phyloP scores from a whole-genome alignment of 2,329 filamentous ascomycete genomes.

The Fusarium compactum region DNA sequence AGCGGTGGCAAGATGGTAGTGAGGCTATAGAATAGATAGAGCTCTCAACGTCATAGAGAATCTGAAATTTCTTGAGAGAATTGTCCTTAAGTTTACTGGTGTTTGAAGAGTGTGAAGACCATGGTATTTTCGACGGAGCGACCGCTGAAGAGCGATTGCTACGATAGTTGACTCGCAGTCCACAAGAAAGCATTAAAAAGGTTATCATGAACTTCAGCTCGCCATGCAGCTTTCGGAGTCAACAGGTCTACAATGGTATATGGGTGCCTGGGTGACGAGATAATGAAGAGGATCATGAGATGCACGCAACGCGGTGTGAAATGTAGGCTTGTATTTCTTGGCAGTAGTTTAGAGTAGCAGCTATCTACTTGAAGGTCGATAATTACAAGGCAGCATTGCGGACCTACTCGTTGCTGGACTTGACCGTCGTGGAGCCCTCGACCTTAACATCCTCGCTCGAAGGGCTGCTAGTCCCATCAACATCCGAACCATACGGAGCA shows the following conservation, averaged over 20 bases:
- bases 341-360: background rate
- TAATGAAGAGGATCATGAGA: too few species aligned
- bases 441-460: background rate
- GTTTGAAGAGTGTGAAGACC: background rate
- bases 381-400: background rate
- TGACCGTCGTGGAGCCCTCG: background rate
- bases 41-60: too few species aligned
- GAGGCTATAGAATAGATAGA: background rate
- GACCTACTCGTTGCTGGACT: background rate
- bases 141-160: background rate
- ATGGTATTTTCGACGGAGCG: background rate
- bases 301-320: background rate
- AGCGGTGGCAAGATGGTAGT: constrained; percentile 75
- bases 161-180: background rate
- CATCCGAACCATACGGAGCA: background rate
- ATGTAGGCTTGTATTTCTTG: background rate
- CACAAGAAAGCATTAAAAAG: background rate
- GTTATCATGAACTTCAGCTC: background rate
- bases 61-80: background rate
- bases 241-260: background rate
- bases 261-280: background rate
- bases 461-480: background rate
- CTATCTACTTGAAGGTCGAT: background rate
- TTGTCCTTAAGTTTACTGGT: background rate
- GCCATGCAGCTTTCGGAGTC: background rate